Evolutionary conservation across 139 green algal species (phyloP).

Genomic region (Mesotaenium endlicherianum): DNA sequence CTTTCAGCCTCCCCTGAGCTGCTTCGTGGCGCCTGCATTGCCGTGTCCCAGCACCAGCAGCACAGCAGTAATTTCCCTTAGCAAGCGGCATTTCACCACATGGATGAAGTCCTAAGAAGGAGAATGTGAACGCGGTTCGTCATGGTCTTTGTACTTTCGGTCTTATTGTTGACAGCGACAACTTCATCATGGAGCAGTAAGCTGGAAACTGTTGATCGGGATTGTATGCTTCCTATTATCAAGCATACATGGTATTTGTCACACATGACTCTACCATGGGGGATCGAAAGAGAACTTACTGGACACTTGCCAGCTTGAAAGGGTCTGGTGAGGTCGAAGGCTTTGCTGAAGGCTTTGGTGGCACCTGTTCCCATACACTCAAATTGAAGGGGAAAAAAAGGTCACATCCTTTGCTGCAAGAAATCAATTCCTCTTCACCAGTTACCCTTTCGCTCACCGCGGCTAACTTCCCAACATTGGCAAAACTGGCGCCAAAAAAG

Average conservation of each 20-base stretch:
- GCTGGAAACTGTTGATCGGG: background rate
- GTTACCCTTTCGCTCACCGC: no score
- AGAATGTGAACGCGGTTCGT: background rate
- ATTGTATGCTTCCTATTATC: background rate
- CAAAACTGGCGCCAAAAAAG: no score
- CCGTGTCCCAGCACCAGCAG: no score
- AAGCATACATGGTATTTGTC: background rate
- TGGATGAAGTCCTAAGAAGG: background rate
- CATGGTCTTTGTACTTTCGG: background rate
- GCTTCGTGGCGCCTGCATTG: constrained; percentile 5
- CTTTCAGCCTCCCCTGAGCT: background rate
- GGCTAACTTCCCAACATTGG: no score
- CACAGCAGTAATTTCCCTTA: background rate
- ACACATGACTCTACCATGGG: background rate
- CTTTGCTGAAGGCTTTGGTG: background rate
- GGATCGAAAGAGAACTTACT: constrained; percentile 6
- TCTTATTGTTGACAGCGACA: background rate
- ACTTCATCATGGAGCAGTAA: background rate
- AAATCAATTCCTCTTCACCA: no score
- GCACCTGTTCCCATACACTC: no score
- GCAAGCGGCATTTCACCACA: background rate
- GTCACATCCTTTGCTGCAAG: no score
- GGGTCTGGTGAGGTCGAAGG: background rate
- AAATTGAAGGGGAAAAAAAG: no score
- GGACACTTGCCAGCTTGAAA: background rate